Conservation (phyloP, 148 eudicot species). For the Dysphania ambrosioides region DNA sequence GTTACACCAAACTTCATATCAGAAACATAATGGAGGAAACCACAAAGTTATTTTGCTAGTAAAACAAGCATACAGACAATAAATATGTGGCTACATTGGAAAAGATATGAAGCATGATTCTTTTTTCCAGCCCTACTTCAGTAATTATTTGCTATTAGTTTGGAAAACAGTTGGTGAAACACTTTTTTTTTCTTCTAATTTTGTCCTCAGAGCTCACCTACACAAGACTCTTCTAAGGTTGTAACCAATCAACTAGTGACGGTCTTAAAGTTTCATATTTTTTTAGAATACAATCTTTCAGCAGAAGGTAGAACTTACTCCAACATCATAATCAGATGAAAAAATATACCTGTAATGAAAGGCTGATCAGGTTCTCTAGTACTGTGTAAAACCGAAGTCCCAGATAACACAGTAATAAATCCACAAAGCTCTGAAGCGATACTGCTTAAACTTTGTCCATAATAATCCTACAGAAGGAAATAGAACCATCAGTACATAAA, state of each 20-base stretch:
- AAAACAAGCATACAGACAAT: no score
- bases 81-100: neutral
- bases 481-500: neutral
- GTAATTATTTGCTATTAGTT: no score
- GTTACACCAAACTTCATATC: neutral
- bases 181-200: neutral
- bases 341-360: constrained; percentile 37
- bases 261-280: neutral
- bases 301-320: neutral
- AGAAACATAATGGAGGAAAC: neutral
- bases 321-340: neutral
- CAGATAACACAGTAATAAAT: constrained; percentile 44
- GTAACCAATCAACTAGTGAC: no score
- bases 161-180: neutral
- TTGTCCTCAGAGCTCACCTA: neutral
- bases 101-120: neutral
- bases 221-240: neutral
- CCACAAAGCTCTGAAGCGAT: constrained; percentile 50
- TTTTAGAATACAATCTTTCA: neutral
- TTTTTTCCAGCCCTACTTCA: no score
- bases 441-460: constrained; percentile 48
- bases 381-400: constrained; percentile 43
- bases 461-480: constrained; percentile 36
- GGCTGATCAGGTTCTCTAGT: constrained; percentile 48
- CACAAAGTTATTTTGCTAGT: neutral